Evolutionary conservation across 75 land plant species (phyloP), one percentile per base, ranked within the genome.

Genomic region (Selaginella moellendorffii): DNA sequence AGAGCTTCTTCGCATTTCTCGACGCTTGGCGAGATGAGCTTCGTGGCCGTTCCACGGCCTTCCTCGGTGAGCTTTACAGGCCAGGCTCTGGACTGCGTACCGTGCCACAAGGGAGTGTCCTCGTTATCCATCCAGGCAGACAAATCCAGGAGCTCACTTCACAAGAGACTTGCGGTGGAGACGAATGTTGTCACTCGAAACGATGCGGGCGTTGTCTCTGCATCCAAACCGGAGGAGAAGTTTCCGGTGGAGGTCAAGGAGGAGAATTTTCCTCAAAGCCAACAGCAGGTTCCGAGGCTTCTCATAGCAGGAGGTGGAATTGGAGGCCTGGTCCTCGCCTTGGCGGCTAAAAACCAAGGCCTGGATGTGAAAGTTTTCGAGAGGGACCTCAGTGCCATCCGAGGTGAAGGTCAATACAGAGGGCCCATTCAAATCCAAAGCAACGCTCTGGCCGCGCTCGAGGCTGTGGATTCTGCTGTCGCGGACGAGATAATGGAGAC

Each of bases 341-440:
- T 90, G 66, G 87, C 91, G 17, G 91, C 85, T 23, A 84, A 82
- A 68, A 82, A 68, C 68, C 81, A 80, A 59, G 97, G 92, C 22
- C 78, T 90, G 62, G 81, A 86, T 46, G 97, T 90, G 58, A 31
- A 76, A 74, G 97, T 90, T 56, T 82, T 90, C 63, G 97, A 90
- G 80, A 78, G 74, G 71, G 97, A 90, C 65, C 2, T 82, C 73
- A 90, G 97, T 67, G 91, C 97, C 0, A 74, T 90, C 36, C 72
- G 91, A 68, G 97, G 97, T 2, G 97, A 90, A 54, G 97, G 97
- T 2, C 83, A 86, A 72, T 90, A 90, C 71, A 75, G 97, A 52
- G 97, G 97, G 22, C 97, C 97, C 18, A 90, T 90, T 58, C 97
- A 90, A 76, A 79, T 90, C 24, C 97, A 90, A 75, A 90, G 97